phyloP scores from a whole-genome alignment of 345 rosid genomes.

The Eucalyptus dawsonii region DNA sequence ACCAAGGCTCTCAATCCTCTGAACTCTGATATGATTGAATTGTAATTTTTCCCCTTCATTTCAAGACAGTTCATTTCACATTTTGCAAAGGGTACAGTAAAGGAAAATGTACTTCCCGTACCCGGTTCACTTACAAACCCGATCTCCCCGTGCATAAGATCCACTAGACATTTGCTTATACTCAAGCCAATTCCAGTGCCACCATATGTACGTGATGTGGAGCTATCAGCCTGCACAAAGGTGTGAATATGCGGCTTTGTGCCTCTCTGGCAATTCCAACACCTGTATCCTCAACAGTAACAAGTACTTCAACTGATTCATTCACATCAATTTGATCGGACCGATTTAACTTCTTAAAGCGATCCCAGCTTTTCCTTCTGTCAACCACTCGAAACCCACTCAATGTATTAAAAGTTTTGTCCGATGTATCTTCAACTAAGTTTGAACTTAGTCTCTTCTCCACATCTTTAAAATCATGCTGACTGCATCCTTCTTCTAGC shows the following conservation, averaged over 20 bases:
- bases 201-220: constrained; percentile 92
- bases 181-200: constrained; percentile 97
- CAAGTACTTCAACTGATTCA: constrained; percentile 42
- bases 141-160: constrained; percentile 90
- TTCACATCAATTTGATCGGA: constrained; percentile 8
- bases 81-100: constrained; percentile 55
- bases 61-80: constrained; percentile 27
- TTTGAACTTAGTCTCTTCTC: constrained; percentile 42
- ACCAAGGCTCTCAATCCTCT: constrained; percentile 58
- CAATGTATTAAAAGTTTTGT: constrained; percentile 22
- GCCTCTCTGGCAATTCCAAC: constrained; percentile 77
- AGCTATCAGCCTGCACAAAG: constrained; percentile 97
- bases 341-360: constrained; percentile 22
- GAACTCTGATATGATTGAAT: constrained; percentile 35
- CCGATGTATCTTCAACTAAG: constrained; percentile 18
- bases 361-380: constrained; percentile 79
- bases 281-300: constrained; percentile 93
- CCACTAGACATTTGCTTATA: constrained; percentile 81
- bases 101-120: constrained; percentile 79
- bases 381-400: constrained; percentile 79
- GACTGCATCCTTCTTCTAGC: constrained; percentile 44
- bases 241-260: constrained; percentile 75
- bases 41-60: constrained; percentile 25
- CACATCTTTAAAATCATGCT: constrained; percentile 24
- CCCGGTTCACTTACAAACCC: constrained; percentile 74